Evolutionary conservation across 306 rosid species (phyloP).

Genomic region (Quillaja saponaria): DNA sequence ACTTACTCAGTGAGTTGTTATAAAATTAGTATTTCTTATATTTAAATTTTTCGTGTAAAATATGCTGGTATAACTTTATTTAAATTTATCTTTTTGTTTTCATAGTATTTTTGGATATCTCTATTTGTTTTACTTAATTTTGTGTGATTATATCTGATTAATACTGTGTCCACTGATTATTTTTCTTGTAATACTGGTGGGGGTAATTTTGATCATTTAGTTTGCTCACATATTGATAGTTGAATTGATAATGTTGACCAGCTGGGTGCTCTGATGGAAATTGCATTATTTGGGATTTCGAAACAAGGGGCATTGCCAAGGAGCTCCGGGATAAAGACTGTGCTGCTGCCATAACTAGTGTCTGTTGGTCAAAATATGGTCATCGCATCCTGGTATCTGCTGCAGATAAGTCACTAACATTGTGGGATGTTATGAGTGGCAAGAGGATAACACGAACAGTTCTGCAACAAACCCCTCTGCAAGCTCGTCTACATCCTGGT

Average conservation of each 20-base stretch:
- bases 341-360: conserved; percentile 63
- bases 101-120: too few species aligned
- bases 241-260: conserved; percentile 41
- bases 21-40: too few species aligned
- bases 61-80: too few species aligned
- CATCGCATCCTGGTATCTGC: conserved; percentile 82
- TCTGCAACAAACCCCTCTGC: conserved; percentile 79
- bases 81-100: too few species aligned
- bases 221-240: conserved; percentile 24
- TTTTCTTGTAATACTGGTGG: conserved; percentile 14
- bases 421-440: conserved; percentile 81
- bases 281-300: conserved; percentile 92
- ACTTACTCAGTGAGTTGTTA: too few species aligned
- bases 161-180: conserved; percentile 6
- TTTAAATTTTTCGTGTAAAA: too few species aligned
- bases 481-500: conserved; percentile 92
- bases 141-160: neutral
- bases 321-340: conserved; percentile 78
- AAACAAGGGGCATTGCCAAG: conserved; percentile 91
- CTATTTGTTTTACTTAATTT: too few species aligned
- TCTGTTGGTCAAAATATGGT: conserved; percentile 75
- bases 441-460: conserved; percentile 59
- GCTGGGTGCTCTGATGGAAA: conserved; percentile 98
- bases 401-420: conserved; percentile 79
- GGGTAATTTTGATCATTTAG: conserved; percentile 15